Evolutionary conservation across 352 stramenopile genomes (phyloP).

Genomic region (Pythium dissotocum): DNA sequence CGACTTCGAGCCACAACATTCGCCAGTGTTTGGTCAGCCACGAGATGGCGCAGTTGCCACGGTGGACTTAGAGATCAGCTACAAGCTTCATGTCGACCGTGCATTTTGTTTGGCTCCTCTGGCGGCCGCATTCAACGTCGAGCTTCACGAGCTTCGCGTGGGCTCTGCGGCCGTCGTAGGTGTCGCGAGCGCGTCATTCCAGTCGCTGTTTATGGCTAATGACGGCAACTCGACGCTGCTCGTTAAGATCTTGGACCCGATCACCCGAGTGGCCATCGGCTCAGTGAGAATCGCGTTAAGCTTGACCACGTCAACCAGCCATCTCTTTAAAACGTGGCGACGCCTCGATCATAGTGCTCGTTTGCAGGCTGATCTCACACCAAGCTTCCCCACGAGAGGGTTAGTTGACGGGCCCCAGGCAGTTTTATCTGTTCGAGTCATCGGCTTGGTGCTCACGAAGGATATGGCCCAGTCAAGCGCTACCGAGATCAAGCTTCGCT

Average conservation of each 20-base stretch:
- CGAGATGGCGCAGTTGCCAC: background rate
- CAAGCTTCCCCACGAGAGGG: background rate
- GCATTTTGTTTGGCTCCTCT: slow-evolving; percentile 30
- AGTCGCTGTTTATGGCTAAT: slow-evolving; percentile 30
- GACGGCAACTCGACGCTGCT: slow-evolving; percentile 4
- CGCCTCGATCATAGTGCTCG: background rate
- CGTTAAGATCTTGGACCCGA: slow-evolving; percentile 25
- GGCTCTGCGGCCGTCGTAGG: slow-evolving; percentile 18
- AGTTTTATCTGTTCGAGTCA: slow-evolving; percentile 4
- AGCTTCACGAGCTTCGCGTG: slow-evolving; percentile 28
- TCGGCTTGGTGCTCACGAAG: slow-evolving; percentile 6
- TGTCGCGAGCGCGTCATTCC: slow-evolving; percentile 2
- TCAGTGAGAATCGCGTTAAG: slow-evolving; percentile 18
- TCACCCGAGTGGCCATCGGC: slow-evolving; percentile 15
- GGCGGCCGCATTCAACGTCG: slow-evolving; percentile 20
- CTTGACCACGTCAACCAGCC: background rate
- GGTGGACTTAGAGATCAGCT: slow-evolving; percentile 38
- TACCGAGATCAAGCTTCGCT: background rate
- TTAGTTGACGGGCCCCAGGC: background rate
- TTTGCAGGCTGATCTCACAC: background rate
- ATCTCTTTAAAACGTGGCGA: slow-evolving; percentile 12
- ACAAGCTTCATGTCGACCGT: slow-evolving; percentile 30
- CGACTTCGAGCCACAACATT: slow-evolving; percentile 45
- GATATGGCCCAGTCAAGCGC: background rate
- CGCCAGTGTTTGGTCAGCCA: slow-evolving; percentile 25